Evolutionary conservation across 1,284 basidiomycete species (phyloP).

Genomic region (Wolfiporia cocos): DNA sequence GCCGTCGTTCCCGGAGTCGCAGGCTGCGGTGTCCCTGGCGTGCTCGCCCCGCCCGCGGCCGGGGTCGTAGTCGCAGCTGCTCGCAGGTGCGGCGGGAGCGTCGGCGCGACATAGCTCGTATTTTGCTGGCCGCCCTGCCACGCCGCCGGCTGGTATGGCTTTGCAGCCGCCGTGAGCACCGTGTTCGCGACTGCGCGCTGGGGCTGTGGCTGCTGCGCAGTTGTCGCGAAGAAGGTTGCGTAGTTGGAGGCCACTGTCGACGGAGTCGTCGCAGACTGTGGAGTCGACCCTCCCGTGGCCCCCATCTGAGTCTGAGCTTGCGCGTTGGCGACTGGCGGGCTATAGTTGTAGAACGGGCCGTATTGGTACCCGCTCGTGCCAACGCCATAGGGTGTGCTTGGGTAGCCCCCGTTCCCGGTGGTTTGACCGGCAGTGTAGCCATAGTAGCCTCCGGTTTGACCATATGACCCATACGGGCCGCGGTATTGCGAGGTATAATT

Average conservation of each 20-base stretch:
- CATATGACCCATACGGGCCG: conserved; percentile 23
- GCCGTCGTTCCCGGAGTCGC: conserved; percentile 7
- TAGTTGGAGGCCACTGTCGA: conserved; percentile 26
- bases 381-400: conserved; percentile 22
- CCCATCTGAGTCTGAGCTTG: conserved; percentile 12
- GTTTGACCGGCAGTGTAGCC: conserved; percentile 13
- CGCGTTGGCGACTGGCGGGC: conserved; percentile 15
- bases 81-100: conserved; percentile 36
- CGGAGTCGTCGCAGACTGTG: conserved; percentile 33
- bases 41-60: conserved; percentile 11
- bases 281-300: conserved; percentile 37
- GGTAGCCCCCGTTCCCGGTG: conserved; percentile 17
- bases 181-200: conserved; percentile 46
- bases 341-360: conserved; percentile 27
- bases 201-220: conserved; percentile 15
- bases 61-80: too few species aligned
- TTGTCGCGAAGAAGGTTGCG: conserved; percentile 29
- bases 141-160: conserved; percentile 21
- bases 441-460: conserved; percentile 22
- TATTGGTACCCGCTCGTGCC: conserved; percentile 30
- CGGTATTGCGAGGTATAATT: conserved; percentile 23
- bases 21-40: conserved; percentile 21
- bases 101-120: conserved; percentile 28
- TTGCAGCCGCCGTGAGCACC: conserved; percentile 25
- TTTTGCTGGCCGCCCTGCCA: conserved; percentile 21